Percentiles rank a stretch among this genome's conserved stretches.
Evolutionary conservation across 257 asterid species (phyloP).

Genomic region (Nicotiana benthamiana): DNA sequence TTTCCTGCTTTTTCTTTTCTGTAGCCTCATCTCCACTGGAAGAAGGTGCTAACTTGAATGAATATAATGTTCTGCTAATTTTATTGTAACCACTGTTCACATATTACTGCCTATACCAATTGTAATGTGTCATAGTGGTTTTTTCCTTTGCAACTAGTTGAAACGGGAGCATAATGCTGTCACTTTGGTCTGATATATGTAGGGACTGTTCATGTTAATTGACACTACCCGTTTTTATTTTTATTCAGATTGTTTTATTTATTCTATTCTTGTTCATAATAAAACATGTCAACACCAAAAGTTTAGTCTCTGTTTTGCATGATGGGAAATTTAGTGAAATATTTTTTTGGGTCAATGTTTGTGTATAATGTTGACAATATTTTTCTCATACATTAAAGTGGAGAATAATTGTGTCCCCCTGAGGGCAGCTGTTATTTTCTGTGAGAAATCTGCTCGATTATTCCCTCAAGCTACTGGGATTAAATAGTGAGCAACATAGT

Average conservation of each 20-base stretch:
- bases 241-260: too few relatives aligned
- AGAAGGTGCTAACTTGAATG: neutral
- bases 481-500: too few relatives aligned
- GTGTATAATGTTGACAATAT: too few relatives aligned
- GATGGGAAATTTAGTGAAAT: neutral
- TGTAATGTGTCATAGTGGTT: neutral
- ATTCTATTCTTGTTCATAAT: neutral
- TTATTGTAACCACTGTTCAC: neutral
- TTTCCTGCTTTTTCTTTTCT: constrained; percentile 6
- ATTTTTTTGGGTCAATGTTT: neutral
- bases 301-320: neutral
- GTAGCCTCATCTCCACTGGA: neutral
- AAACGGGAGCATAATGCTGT: neutral
- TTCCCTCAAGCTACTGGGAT: too few relatives aligned
- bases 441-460: too few relatives aligned
- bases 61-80: neutral
- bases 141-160: neutral
- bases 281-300: neutral
- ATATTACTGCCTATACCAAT: neutral
- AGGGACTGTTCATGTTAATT: neutral
- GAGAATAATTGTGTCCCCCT: too few relatives aligned
- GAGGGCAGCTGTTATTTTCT: too few relatives aligned
- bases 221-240: neutral
- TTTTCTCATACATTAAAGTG: neutral
- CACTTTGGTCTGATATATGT: neutral